phyloP scores from a whole-genome alignment of 306 rosid species.

The Crotalaria pallida region DNA sequence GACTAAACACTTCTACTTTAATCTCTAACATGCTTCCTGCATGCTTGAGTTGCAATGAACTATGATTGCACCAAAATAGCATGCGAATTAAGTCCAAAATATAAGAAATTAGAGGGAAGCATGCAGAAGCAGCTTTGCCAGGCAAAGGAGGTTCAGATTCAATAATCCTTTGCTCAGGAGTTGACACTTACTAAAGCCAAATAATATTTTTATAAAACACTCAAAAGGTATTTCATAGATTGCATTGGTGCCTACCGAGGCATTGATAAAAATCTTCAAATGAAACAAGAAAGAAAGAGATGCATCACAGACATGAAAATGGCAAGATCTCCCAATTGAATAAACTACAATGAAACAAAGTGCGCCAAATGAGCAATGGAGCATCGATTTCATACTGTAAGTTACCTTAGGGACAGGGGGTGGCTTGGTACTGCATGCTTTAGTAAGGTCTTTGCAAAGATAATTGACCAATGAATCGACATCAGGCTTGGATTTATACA shows the following conservation, averaged over 20 bases:
- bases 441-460: conserved; percentile 73
- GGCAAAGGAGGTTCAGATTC: too few relatives aligned
- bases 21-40: background rate
- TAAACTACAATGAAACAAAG: background rate
- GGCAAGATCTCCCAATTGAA: background rate
- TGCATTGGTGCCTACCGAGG: too few relatives aligned
- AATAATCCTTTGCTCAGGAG: background rate
- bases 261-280: too few relatives aligned
- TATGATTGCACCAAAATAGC: background rate
- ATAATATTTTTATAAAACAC: background rate
- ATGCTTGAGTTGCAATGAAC: background rate
- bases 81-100: background rate
- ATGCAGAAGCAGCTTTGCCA: too few relatives aligned
- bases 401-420: conserved; percentile 92
- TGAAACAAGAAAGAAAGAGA: too few relatives aligned
- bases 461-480: conserved; percentile 51
- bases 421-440: conserved; percentile 66
- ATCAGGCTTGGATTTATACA: conserved; percentile 62
- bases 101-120: too few relatives aligned
- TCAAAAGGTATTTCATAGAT: background rate
- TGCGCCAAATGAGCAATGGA: background rate
- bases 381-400: conserved; percentile 25
- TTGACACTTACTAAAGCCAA: background rate
- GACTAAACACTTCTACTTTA: background rate
- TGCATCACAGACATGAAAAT: too few relatives aligned